phyloP scores from a whole-genome alignment of 306 rosid genomes.

The Boehmeria nivea region DNA sequence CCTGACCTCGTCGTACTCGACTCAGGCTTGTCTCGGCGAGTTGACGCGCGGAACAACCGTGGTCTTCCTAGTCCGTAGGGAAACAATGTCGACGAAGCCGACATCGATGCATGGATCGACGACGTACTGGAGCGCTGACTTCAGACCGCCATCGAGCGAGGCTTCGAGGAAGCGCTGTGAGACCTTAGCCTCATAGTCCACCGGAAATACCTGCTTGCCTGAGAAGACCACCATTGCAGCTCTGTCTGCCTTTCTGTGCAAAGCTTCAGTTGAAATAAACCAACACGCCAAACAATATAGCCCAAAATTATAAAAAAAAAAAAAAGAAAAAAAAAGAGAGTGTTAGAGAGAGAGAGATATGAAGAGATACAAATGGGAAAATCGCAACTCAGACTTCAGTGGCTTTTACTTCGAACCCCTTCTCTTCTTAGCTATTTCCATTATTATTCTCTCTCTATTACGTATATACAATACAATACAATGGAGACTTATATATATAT shows the following conservation, averaged over 20 bases:
- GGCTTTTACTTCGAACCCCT: no score
- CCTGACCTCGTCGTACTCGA: constrained; percentile 60
- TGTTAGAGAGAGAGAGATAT: no score
- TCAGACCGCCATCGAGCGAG: constrained; percentile 69
- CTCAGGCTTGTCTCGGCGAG: constrained; percentile 50
- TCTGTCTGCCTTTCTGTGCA: constrained; percentile 3
- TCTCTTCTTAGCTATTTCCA: no score
- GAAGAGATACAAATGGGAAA: no score
- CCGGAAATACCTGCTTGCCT: constrained; percentile 72
- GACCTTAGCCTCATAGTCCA: constrained; percentile 67
- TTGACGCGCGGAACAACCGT: constrained; percentile 47
- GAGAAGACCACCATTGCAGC: constrained; percentile 73
- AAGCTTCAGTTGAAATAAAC: constrained; percentile 13
- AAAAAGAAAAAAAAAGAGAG: no score
- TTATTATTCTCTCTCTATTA: no score
- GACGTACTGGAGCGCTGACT: constrained; percentile 46
- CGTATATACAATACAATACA: no score
- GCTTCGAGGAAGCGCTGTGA: constrained; percentile 82
- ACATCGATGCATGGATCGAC: constrained; percentile 76
- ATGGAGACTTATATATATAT: no score
- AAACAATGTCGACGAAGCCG: constrained; percentile 74
- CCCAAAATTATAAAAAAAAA: no score
- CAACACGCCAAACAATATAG: no score
- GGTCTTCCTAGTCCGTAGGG: constrained; percentile 41
- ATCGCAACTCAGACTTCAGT: no score